Evolutionary conservation across 345 rosid genomes (phyloP).

Genomic region (Ceriops zippeliana): DNA sequence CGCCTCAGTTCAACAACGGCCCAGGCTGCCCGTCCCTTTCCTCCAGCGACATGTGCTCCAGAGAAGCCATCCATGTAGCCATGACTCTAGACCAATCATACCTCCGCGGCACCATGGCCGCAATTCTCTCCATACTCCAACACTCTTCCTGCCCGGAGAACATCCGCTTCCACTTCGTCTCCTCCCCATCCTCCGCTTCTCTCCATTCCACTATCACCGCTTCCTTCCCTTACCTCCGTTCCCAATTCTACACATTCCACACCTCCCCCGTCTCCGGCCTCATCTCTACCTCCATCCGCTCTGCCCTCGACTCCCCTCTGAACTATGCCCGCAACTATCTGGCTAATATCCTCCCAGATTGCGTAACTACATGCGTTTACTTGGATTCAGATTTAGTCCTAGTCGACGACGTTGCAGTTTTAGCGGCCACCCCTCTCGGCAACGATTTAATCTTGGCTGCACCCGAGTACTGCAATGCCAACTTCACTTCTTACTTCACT

Average conservation of each 20-base stretch:
- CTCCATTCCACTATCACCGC: conserved; percentile 28
- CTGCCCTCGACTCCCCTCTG: conserved; percentile 41
- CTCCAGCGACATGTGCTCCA: conserved; percentile 9
- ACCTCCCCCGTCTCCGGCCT: conserved; percentile 31
- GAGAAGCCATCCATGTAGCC: conserved; percentile 35
- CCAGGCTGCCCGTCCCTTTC: conserved; percentile 18
- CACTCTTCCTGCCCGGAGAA: conserved; percentile 46
- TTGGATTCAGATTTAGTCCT: conserved; percentile 39
- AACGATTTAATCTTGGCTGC: conserved; percentile 32
- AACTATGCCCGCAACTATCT: conserved; percentile 45
- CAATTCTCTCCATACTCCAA: conserved; percentile 32
- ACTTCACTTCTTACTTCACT: conserved; percentile 35
- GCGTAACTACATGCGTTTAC: conserved; percentile 28
- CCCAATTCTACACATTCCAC: conserved; percentile 29
- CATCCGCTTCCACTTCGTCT: conserved; percentile 36
- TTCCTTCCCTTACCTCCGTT: conserved; percentile 40
- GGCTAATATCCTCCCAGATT: conserved; percentile 29
- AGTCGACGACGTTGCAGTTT: conserved; percentile 35
- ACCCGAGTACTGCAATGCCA: conserved; percentile 43
- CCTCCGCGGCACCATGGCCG: conserved; percentile 43
- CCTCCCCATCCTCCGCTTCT: conserved; percentile 22
- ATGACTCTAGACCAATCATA: conserved; percentile 32
- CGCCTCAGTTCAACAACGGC: conserved; percentile 31
- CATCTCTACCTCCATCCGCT: conserved; percentile 41
- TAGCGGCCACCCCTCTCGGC: conserved; percentile 29